Conservation (phyloP, 208 protist species). For the Leishmania arabica region DNA sequence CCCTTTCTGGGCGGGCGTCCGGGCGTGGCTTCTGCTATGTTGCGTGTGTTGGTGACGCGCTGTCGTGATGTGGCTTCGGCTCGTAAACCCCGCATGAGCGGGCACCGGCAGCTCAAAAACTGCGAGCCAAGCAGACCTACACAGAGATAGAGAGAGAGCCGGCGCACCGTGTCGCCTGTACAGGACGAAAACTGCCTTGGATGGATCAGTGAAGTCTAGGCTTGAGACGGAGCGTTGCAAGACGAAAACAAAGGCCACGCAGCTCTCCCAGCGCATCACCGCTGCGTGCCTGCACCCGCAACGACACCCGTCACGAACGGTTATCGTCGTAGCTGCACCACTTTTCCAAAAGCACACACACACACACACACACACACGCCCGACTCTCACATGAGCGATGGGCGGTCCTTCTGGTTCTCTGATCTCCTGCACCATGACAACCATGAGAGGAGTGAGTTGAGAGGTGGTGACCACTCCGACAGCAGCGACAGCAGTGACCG, state of each 20-base stretch:
- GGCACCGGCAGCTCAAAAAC: neutral
- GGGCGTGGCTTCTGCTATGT: too few species aligned
- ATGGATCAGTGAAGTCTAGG: too few species aligned
- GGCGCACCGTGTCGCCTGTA: neutral
- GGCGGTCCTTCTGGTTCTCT: neutral
- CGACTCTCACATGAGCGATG: slow-evolving; percentile 11
- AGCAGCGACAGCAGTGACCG: neutral
- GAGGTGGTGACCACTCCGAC: neutral
- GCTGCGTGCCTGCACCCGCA: neutral
- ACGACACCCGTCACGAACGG: neutral
- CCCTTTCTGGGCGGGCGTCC: neutral
- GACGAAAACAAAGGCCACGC: neutral
- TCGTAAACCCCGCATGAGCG: neutral
- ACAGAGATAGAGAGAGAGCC: neutral
- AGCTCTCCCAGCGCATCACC: neutral
- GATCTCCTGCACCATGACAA: neutral
- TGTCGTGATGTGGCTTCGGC: neutral
- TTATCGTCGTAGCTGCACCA: neutral
- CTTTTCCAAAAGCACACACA: neutral
- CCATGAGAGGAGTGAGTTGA: too few species aligned
- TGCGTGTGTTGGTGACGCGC: neutral
- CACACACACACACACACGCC: neutral
- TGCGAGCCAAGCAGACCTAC: neutral
- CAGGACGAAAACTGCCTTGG: too few species aligned
- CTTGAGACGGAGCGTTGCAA: neutral